phyloP scores from a whole-genome alignment of 352 stramenopile species.

The Blastocystis hominis region DNA sequence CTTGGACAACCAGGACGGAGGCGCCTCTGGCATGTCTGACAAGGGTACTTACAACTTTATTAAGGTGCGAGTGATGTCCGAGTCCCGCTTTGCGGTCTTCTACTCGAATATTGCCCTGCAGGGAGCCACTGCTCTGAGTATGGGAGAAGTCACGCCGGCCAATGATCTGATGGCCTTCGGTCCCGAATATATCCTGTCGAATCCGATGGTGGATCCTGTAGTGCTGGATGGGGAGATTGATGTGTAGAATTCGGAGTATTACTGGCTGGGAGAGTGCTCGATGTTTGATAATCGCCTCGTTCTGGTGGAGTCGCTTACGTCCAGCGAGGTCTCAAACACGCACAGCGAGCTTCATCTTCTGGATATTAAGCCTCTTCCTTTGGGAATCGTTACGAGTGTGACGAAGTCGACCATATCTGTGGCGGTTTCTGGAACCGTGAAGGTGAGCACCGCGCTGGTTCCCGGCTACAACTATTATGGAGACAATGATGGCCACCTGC shows the following conservation, averaged over 20 bases:
- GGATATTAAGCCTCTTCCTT: slow-evolving; percentile 42
- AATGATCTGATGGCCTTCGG: slow-evolving; percentile 47
- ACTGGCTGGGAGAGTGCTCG: slow-evolving; percentile 15
- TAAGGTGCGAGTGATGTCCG: slow-evolving; percentile 38
- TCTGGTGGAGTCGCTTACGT: slow-evolving; percentile 27
- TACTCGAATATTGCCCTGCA: slow-evolving; percentile 38
- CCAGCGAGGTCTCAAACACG: background rate
- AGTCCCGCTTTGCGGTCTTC: slow-evolving; percentile 43
- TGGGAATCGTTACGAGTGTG: background rate
- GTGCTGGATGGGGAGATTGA: background rate
- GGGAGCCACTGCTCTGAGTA: slow-evolving; percentile 12
- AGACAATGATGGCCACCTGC: slow-evolving; percentile 3
- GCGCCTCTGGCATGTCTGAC: slow-evolving; percentile 2
- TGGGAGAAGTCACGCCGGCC: slow-evolving; percentile 50
- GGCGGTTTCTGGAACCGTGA: background rate
- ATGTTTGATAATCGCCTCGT: slow-evolving; percentile 14
- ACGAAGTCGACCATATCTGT: background rate
- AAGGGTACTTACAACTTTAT: slow-evolving; percentile 55
- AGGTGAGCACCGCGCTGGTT: background rate
- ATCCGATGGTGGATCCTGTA: slow-evolving; percentile 29
- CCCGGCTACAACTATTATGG: slow-evolving; percentile 40
- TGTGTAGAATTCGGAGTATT: slow-evolving; percentile 50
- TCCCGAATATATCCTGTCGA: slow-evolving; percentile 45
- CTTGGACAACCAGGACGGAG: slow-evolving; percentile 56
- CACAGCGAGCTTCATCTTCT: slow-evolving; percentile 4